phyloP scores from a whole-genome alignment of 164 flowering plant species.

The Vitis cinerea region DNA sequence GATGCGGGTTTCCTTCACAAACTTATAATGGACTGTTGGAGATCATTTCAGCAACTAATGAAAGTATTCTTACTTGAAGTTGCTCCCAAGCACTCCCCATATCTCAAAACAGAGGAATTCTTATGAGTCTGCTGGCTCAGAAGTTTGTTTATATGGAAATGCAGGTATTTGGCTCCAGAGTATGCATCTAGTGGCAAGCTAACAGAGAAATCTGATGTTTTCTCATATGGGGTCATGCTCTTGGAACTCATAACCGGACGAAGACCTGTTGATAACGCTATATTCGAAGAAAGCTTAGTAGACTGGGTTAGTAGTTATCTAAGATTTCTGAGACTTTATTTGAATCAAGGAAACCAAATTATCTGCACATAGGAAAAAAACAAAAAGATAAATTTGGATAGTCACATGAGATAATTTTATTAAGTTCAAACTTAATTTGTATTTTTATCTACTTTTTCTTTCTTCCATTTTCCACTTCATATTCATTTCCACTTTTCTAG shows the following conservation, averaged over 20 bases:
- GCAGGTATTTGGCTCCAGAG: conserved; percentile 85
- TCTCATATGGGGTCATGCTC: conserved; percentile 82
- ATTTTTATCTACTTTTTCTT: too few relatives aligned
- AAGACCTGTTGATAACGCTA: conserved; percentile 53
- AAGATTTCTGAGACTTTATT: too few relatives aligned
- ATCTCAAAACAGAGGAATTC: neutral
- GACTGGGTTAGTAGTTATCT: conserved; percentile 60
- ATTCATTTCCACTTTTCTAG: neutral
- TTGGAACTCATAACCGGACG: conserved; percentile 76
- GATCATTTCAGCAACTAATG: neutral
- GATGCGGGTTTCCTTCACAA: too few relatives aligned
- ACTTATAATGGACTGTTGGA: too few relatives aligned
- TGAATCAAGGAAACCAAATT: too few relatives aligned
- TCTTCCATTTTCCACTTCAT: neutral
- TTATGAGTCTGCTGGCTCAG: neutral
- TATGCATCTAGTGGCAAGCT: conserved; percentile 82
- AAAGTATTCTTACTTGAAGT: neutral
- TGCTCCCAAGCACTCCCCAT: neutral
- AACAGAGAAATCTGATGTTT: conserved; percentile 78
- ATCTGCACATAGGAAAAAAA: too few relatives aligned
- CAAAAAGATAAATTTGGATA: too few relatives aligned
- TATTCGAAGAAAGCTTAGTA: conserved; percentile 68
- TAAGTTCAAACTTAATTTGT: too few relatives aligned
- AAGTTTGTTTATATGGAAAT: neutral
- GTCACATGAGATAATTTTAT: too few relatives aligned